These are phyloP conservation scores for Lentinula detonsa DNA, from an alignment of 768 basidiomycete species.

Conservation along the genomic window DNA sequence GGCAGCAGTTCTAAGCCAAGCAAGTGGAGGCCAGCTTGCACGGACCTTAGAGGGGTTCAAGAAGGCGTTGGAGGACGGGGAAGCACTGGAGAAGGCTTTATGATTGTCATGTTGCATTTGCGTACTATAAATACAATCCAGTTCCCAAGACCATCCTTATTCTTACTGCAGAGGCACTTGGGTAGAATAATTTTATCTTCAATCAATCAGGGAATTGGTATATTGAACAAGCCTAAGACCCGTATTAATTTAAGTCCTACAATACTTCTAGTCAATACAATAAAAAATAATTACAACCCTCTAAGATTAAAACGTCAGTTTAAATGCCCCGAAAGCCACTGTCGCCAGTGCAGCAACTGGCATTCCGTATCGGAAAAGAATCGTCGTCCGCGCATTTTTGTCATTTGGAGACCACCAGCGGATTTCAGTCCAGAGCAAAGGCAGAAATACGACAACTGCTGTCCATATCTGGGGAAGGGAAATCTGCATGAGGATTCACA, in stretches of 20 bases:
- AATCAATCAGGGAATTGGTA: no score
- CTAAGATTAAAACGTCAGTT: neutral
- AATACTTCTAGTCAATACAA: neutral
- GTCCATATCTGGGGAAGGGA: constrained; percentile 74
- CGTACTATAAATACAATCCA: neutral
- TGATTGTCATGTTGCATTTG: neutral
- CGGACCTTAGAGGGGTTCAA: constrained; percentile 74
- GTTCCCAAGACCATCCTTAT: neutral
- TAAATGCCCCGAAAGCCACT: neutral
- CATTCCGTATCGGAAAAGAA: neutral
- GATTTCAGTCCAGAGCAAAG: constrained; percentile 84
- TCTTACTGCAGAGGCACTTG: no score
- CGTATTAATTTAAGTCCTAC: neutral
- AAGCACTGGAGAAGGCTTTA: neutral
- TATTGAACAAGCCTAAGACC: neutral
- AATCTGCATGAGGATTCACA: neutral
- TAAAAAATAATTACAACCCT: neutral
- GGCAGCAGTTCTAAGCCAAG: constrained; percentile 60
- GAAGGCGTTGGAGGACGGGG: constrained; percentile 53
- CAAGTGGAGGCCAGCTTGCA: constrained; percentile 63
- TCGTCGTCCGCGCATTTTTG: neutral
- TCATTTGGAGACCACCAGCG: constrained; percentile 42
- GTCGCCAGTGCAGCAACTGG: constrained; percentile 2
- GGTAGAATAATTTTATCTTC: no score
- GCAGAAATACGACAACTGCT: constrained; percentile 84